A percentile compares a stretch with the other conserved stretches of the same genome.
Conservation (phyloP, 495 filamentous ascomycete species). For the Neurospora sp. region DNA sequence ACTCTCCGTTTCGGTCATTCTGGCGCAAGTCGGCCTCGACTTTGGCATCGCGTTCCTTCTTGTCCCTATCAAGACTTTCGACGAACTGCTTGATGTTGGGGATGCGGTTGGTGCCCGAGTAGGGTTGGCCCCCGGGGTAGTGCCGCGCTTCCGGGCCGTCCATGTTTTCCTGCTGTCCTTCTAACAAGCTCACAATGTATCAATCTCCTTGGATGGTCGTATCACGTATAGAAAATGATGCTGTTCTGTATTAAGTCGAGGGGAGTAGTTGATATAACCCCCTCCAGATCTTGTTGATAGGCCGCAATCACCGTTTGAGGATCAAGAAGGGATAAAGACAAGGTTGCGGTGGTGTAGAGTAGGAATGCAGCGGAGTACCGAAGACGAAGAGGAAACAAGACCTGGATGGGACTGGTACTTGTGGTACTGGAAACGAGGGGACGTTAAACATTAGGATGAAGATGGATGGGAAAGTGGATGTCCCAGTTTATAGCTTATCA, state of each 20-base stretch:
- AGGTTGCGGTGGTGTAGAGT: neutral
- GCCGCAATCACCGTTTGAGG: neutral
- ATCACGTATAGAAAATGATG: neutral
- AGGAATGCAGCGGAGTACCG: neutral
- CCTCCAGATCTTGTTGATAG: neutral
- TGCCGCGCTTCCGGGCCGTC: neutral
- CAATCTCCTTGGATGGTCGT: neutral
- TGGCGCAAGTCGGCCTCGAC: slow-evolving; percentile 46
- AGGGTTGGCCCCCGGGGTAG: slow-evolving; percentile 36
- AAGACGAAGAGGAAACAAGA: neutral
- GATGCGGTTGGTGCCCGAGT: slow-evolving; percentile 63
- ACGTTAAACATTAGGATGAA: neutral
- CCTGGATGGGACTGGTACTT: neutral
- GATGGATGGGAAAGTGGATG: neutral
- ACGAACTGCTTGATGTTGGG: slow-evolving; percentile 84
- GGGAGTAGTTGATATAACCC: neutral
- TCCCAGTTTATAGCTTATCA: neutral
- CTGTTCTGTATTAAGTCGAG: neutral
- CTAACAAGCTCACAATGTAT: neutral
- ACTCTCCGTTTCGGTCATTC: slow-evolving; percentile 15
- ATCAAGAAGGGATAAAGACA: neutral
- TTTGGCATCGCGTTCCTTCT: slow-evolving; percentile 59
- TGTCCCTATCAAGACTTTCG: slow-evolving; percentile 64
- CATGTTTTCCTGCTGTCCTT: neutral
- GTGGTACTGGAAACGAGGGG: neutral